A percentile compares a stretch with the other conserved stretches of the same genome.
Evolutionary conservation across 805 yeast species (phyloP).

Genomic region (Starmerella sp.): DNA sequence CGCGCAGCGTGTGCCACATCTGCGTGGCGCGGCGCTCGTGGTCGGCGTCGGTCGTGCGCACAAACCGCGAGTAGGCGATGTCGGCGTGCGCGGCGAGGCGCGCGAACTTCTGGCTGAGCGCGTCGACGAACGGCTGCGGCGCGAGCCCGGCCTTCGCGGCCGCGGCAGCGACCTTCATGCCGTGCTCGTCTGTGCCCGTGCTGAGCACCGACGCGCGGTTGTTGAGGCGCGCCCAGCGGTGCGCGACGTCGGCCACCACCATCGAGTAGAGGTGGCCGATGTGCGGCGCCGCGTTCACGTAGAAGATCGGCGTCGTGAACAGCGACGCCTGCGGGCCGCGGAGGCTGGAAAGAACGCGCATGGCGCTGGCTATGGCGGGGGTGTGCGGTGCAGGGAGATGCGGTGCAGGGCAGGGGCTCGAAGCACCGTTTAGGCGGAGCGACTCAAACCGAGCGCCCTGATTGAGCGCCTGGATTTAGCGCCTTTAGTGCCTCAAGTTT

Average conservation of each 20-base stretch:
- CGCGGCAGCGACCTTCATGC: conserved; percentile 82
- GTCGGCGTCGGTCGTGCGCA: conserved; percentile 80
- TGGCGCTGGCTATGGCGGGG: neutral
- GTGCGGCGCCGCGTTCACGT: conserved; percentile 93
- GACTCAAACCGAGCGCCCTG: too few species aligned
- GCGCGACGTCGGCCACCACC: conserved; percentile 67
- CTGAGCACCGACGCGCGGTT: conserved; percentile 44
- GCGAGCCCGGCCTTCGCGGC: conserved; percentile 44
- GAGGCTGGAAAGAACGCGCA: neutral
- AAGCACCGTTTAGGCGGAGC: too few species aligned
- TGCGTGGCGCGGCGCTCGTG: conserved; percentile 53
- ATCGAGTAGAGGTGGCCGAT: conserved; percentile 86
- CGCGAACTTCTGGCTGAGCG: conserved; percentile 52
- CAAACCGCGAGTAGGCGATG: conserved; percentile 61
- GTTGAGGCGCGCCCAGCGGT: conserved; percentile 54
- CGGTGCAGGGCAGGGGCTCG: too few species aligned
- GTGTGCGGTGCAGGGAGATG: neutral
- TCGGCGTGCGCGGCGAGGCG: conserved; percentile 47
- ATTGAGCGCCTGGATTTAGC: too few species aligned
- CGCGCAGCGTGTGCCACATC: conserved; percentile 56
- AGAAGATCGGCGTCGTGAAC: conserved; percentile 81
- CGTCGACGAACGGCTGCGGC: conserved; percentile 66
- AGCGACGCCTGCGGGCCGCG: conserved; percentile 1
- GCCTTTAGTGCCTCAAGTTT: too few species aligned
- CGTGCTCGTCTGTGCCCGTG: conserved; percentile 97